These are phyloP conservation scores for Clausena lansium DNA, from an alignment of 345 rosid species.

Conservation along the genomic window DNA sequence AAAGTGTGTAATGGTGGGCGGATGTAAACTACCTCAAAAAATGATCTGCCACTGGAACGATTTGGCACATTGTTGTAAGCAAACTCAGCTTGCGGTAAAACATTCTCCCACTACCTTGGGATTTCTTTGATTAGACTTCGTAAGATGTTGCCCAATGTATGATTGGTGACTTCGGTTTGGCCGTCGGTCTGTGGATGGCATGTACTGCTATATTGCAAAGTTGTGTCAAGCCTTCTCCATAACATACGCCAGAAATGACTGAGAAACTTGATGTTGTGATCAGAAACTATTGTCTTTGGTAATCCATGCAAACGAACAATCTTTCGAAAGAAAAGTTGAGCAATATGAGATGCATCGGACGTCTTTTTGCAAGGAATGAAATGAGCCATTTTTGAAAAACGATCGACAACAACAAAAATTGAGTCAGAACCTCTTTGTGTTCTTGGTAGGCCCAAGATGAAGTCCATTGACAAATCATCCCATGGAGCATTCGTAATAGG, in stretches of 20 bases:
- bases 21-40: no score
- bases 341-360: background rate
- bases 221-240: background rate
- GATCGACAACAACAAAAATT: background rate
- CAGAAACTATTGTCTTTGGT: no score
- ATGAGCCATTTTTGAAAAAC: background rate
- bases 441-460: background rate
- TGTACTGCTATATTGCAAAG: no score
- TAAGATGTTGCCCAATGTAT: no score
- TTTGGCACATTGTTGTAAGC: background rate
- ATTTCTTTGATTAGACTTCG: background rate
- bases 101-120: background rate
- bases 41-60: no score
- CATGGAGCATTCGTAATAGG: no score
- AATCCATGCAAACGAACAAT: no score
- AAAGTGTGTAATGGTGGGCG: no score
- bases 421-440: background rate
- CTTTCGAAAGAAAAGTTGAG: background rate
- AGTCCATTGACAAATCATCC: background rate
- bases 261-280: no score
- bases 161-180: no score
- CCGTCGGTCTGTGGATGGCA: no score
- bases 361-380: background rate
- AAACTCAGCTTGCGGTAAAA: no score
- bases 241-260: background rate